Evolutionary conservation across 2,329 filamentous ascomycete species (phyloP).

Genomic region (Trichoderma sp.): DNA sequence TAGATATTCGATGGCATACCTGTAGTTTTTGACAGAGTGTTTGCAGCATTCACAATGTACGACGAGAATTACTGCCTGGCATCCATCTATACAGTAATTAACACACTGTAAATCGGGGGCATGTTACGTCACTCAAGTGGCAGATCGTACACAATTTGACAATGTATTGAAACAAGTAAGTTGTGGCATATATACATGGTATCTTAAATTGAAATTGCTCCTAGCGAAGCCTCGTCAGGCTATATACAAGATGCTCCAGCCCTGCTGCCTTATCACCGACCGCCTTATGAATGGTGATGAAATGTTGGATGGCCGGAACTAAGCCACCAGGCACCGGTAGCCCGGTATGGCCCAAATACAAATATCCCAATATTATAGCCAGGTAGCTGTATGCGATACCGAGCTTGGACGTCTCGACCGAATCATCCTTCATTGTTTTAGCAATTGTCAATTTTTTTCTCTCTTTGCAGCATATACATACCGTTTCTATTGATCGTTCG

Average conservation of each 20-base stretch:
- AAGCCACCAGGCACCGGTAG: neutral
- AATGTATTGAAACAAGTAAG: neutral
- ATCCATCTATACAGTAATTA: neutral
- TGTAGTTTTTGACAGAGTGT: neutral
- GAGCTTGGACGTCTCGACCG: slow-evolving; percentile 71
- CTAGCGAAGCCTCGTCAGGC: neutral
- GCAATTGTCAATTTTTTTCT: neutral
- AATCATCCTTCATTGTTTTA: slow-evolving; percentile 57
- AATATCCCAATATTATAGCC: slow-evolving; percentile 78
- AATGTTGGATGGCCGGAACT: slow-evolving; percentile 23
- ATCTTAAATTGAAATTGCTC: neutral
- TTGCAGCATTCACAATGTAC: neutral
- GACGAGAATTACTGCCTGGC: neutral
- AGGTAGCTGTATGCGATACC: slow-evolving; percentile 88
- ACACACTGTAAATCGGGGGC: neutral
- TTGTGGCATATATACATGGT: neutral
- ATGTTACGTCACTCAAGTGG: neutral
- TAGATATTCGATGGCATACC: neutral
- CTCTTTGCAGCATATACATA: slow-evolving; percentile 40
- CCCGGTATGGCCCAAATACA: slow-evolving; percentile 56
- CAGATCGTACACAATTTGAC: neutral
- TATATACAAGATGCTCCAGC: slow-evolving; percentile 10
- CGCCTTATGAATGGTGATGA: slow-evolving; percentile 10
- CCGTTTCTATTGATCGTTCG: slow-evolving; percentile 66
- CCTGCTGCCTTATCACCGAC: neutral